Conservation (phyloP, 495 filamentous ascomycete species). For the Hyphodiscus hymeniophilus region DNA sequence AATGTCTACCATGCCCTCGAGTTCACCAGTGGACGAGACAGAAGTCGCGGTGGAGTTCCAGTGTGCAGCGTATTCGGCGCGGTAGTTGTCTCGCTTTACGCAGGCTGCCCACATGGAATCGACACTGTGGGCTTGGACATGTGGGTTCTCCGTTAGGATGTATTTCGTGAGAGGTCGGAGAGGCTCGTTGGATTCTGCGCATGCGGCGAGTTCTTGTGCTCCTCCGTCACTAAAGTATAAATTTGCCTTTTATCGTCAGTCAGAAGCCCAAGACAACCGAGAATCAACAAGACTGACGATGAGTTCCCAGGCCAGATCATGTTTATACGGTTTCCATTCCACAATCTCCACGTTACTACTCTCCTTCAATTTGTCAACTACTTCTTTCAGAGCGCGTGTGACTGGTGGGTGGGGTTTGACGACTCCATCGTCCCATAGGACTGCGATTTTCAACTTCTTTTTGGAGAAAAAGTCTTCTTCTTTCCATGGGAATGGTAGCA, state of each 20-base stretch:
- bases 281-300: conserved; percentile 29
- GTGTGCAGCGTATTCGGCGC: conserved; percentile 46
- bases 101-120: conserved; percentile 26
- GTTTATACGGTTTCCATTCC: conserved; percentile 58
- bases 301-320: conserved; percentile 51
- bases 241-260: conserved; percentile 30
- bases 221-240: conserved; percentile 52
- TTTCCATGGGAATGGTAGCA: conserved; percentile 55
- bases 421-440: conserved; percentile 65
- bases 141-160: conserved; percentile 41
- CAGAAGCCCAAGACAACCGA: not conserved
- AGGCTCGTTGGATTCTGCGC: conserved; percentile 49
- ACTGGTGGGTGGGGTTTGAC: conserved; percentile 67
- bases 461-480: conserved; percentile 27
- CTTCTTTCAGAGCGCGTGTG: conserved; percentile 44
- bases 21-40: conserved; percentile 3
- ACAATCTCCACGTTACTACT: conserved; percentile 46
- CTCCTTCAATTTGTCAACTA: conserved; percentile 44
- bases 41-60: conserved; percentile 43
- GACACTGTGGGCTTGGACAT: conserved; percentile 32
- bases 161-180: conserved; percentile 38
- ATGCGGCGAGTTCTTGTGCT: conserved; percentile 36
- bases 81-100: conserved; percentile 46
- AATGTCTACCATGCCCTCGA: conserved; percentile 48
- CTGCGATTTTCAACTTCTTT: conserved; percentile 51